These are phyloP conservation scores for Geosmithia putterillii DNA, from an alignment of 2,329 filamentous ascomycete species.

Conservation along the genomic window DNA sequence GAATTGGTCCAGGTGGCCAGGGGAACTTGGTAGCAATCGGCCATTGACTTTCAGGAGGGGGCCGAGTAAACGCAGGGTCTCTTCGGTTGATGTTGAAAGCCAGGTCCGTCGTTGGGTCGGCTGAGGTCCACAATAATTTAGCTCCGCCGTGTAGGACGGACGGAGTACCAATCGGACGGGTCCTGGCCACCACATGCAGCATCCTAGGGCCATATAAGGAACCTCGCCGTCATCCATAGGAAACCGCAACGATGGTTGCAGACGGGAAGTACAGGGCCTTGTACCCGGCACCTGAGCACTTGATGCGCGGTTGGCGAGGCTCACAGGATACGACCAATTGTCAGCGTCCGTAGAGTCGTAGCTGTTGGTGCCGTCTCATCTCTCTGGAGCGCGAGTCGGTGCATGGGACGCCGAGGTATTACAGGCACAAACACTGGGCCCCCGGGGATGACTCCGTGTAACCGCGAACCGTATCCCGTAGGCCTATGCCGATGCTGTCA, in stretches of 20 bases:
- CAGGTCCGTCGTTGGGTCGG: not conserved
- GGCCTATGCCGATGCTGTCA: too few relatives aligned
- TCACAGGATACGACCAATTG: not conserved
- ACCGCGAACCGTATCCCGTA: too few relatives aligned
- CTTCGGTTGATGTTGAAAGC: not conserved
- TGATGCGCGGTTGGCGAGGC: not conserved
- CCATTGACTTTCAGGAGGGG: not conserved
- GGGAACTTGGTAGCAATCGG: not conserved
- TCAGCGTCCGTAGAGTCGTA: too few relatives aligned
- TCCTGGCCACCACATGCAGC: slow-evolving; percentile 11
- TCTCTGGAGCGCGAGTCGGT: not conserved
- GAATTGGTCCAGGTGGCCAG: not conserved
- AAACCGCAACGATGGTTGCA: not conserved
- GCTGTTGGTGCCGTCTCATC: not conserved
- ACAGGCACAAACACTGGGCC: not conserved
- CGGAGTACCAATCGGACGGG: slow-evolving; percentile 6
- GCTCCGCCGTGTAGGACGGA: not conserved
- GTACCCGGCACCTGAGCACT: not conserved
- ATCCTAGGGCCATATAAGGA: not conserved
- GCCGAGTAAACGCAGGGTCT: slow-evolving; percentile 3
- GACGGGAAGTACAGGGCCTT: not conserved
- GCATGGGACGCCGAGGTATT: not conserved
- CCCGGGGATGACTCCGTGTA: too few relatives aligned
- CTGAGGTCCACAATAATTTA: not conserved
- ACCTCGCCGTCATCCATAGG: not conserved